Conservation (phyloP, 2,329 filamentous ascomycete genomes). For the Endoconidiophora polonica region DNA sequence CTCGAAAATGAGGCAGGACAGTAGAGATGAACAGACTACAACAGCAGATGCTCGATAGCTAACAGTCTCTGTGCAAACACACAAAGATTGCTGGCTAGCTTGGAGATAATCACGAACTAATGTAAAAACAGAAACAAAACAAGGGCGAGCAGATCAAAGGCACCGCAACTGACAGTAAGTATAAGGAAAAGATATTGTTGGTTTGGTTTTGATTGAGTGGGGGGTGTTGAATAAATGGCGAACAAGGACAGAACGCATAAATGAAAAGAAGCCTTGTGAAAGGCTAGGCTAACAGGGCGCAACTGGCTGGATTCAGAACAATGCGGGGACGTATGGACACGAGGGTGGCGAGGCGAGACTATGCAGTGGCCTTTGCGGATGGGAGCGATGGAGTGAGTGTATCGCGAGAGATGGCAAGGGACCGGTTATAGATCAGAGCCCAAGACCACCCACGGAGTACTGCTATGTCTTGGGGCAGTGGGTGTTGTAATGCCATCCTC, state of each 20-base stretch:
- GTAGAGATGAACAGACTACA: no score
- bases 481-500: not conserved
- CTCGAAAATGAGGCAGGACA: no score
- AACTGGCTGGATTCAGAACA: conserved; percentile 4
- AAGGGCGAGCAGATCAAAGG: not conserved
- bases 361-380: not conserved
- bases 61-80: no score
- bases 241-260: not conserved
- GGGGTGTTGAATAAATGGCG: not conserved
- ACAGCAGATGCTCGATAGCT: no score
- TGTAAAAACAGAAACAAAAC: no score
- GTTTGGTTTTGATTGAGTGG: no score
- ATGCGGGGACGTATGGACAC: not conserved
- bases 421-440: not conserved
- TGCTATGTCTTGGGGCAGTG: no score
- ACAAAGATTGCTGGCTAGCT: no score
- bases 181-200: not conserved
- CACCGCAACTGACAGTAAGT: not conserved
- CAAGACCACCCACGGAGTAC: conserved; percentile 3
- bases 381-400: not conserved
- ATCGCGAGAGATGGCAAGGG: not conserved
- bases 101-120: no score
- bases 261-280: not conserved
- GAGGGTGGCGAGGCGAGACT: not conserved
- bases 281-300: not conserved